Evolutionary conservation across 1,284 basidiomycete genomes (phyloP), one percentile per base, ranked within the genome.

Genomic region (Pascua sp.): DNA sequence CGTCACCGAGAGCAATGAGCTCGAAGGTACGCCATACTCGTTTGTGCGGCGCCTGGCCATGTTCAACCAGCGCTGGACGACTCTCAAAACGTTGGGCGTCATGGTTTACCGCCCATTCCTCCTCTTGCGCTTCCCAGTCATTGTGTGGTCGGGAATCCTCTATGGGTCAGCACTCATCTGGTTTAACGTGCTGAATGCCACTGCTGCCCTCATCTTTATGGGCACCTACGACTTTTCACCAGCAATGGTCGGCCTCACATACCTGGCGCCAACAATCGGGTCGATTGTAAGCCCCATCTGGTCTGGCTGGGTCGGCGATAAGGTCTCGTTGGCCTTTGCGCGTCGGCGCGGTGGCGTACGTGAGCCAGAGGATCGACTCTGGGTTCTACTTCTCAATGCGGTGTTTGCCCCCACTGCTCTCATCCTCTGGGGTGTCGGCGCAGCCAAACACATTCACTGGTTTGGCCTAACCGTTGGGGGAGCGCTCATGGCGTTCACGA

Each of bases 321-420:
- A 57, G 38, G 56, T 59, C 43, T 43, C 52, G 10, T 40, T 68
- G 18, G 59, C 46, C 24, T 49, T 46, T 49, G 60, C 67, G 4
- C 55, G 66, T 8, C 49, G 52, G 41, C 64, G 63, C 38, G 51
- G 49, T 12, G 69, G 69, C 17, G 46, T 69, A 8, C 63, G 68
- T 43, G 68, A 71, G 51, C 68, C 69, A 9, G 69, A 71, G 51
- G 60, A 67, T 53, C 61, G 68, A 8, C 59, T 71, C 11, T 60
- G 59, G 54, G 52, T 68, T 8, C 50, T 69, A 10, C 38, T 52
- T 5, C 42, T 63, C 16, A 60, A 53, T 42, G 59, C 58, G 32
- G 17, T 69, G 36, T 42, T 69, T 13, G 55, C 57, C 8, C 68
- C 69, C 12, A 59, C 52, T 1, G 67, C 54, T 1, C 59, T 70